phyloP scores from a whole-genome alignment of 2,329 filamentous ascomycete species.

The Ceratocystis papillata region DNA sequence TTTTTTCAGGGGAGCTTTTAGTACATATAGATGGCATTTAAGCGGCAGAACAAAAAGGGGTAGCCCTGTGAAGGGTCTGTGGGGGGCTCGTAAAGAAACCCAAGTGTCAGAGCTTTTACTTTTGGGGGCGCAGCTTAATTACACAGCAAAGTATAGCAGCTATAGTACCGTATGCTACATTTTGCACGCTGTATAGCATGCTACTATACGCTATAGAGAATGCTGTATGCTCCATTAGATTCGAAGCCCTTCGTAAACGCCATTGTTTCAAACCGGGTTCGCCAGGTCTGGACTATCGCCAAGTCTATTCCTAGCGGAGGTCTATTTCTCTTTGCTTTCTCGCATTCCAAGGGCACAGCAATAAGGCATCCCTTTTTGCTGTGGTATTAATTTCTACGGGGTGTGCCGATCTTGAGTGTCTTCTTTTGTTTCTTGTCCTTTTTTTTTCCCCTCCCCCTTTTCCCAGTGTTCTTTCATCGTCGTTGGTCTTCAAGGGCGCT shows the following conservation, averaged over 20 bases:
- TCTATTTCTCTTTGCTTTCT: constrained; percentile 1
- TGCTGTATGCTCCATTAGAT: neutral
- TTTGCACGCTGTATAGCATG: too few species aligned
- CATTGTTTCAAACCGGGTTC: constrained; percentile 13
- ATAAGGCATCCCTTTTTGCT: constrained; percentile 11
- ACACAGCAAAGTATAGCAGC: neutral
- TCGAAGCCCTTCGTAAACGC: constrained; percentile 9
- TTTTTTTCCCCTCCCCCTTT: neutral
- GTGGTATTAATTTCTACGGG: neutral
- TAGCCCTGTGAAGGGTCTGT: neutral
- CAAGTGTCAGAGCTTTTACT: constrained; percentile 3
- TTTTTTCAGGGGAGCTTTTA: neutral
- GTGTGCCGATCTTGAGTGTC: neutral
- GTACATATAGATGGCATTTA: neutral
- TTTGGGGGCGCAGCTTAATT: constrained; percentile 4
- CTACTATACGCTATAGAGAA: too few species aligned
- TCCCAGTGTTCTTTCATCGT: neutral
- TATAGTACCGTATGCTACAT: neutral
- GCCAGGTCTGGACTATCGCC: constrained; percentile 7
- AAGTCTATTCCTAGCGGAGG: neutral
- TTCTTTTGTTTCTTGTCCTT: neutral
- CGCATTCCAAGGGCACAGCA: neutral
- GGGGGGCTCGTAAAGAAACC: neutral
- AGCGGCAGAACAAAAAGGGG: neutral
- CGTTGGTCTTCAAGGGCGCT: neutral